Base-by-base conservation (phyloP, 495 filamentous ascomycete species). In the Aspergillus sclerotioniger region DNA sequence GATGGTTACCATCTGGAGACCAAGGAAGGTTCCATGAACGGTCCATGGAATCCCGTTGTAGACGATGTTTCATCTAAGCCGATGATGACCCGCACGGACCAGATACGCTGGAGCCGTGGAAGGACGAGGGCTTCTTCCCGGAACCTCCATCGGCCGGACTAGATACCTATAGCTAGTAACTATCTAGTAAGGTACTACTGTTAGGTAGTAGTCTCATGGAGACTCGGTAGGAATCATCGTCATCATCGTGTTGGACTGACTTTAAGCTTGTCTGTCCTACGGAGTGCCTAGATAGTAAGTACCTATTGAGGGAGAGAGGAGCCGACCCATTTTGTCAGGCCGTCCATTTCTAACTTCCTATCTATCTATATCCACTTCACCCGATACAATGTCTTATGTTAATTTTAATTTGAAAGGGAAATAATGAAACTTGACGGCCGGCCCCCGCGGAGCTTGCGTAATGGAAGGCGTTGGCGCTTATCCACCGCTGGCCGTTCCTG, bases 21-120 rank as follows among this genome's bases (percentile, higher is more conserved):
- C 28, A 25, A 29, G 46, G 47, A 50, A 31, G 25, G 13, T 7
- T 50, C 47, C 3, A 50, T 50, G 47, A 41, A 47, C 46, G 32
- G 45, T 37, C 54, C 54, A 56, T 49, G 44, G 25, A 50, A 29
- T 25, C 15, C 50, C 41, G 43, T 45, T 56, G 31, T 43, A 47
- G 37, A 56, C 52, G 62, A n/a, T 41, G 37, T 65, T 61, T 65
- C 62, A 65, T 51, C 47, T 41, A 56, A 44, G 12, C 54, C 49
- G 35, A 32, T 29, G 57, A 57, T 28, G 60, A 59, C 62, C 58
- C 62, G 62, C 62, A 65, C 54, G 53, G 62, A 60, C 61, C 61
- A 64, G 45, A 51, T 39, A 56, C 41, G 43, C 53, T 56, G 47
- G 47, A 53, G 49, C 43, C 15, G n/a, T 41, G 37, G 37, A 41